Evolutionary conservation across 129 eudicot genomes (phyloP).

Genomic region (Arctium lappa): DNA sequence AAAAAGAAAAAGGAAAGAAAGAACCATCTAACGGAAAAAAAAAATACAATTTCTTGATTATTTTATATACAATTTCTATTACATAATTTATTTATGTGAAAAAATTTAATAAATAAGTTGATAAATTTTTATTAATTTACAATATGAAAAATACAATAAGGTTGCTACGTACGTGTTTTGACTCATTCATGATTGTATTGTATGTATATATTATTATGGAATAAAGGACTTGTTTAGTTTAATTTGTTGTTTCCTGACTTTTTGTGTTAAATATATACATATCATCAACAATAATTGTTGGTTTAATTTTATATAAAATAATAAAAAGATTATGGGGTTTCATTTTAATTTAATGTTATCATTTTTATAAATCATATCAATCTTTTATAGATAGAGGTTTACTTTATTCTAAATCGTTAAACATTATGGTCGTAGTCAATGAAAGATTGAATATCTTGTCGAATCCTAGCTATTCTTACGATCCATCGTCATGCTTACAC

Average conservation of each 20-base stretch:
- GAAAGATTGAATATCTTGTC: background rate
- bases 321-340: background rate
- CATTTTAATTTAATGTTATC: background rate
- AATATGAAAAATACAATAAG: background rate
- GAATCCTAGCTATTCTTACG: background rate
- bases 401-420: background rate
- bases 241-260: background rate
- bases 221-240: background rate
- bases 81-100: no score
- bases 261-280: background rate
- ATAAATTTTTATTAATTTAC: background rate
- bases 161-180: background rate
- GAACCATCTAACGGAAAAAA: no score
- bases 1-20: no score
- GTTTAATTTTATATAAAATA: background rate
- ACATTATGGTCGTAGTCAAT: background rate
- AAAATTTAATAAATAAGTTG: background rate
- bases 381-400: background rate
- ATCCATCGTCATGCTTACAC: slow-evolving; percentile 1
- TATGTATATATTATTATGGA: background rate
- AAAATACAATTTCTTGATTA: background rate
- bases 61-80: no score
- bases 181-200: background rate
- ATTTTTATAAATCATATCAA: background rate
- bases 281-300: background rate